Conservation (phyloP, 129 eudicot genomes). For the Solidago caesia region DNA sequence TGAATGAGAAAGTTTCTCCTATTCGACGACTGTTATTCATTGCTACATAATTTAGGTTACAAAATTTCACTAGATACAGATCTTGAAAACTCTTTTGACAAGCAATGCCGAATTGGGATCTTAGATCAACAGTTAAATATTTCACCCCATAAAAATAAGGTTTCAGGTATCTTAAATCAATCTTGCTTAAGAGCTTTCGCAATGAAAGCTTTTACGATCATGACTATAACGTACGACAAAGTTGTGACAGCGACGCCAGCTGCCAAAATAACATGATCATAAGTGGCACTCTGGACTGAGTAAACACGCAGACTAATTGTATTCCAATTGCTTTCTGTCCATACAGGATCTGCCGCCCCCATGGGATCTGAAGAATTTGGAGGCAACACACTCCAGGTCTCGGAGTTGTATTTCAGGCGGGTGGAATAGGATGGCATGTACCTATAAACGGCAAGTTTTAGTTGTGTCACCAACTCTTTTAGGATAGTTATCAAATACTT, state of each 20-base stretch:
- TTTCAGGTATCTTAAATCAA: conserved; percentile 31
- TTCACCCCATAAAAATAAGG: not conserved
- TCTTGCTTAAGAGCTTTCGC: conserved; percentile 80
- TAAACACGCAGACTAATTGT: conserved; percentile 58
- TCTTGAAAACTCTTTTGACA: conserved; percentile 5
- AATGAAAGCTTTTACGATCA: conserved; percentile 48
- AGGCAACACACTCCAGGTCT: conserved; percentile 68
- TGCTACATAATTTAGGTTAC: not conserved
- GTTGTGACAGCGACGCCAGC: conserved; percentile 63
- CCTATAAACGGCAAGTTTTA: conserved; percentile 41
- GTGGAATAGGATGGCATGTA: conserved; percentile 92
- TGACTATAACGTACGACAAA: conserved; percentile 51
- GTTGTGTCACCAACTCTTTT: conserved; percentile 1
- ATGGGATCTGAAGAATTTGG: conserved; percentile 58
- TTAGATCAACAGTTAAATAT: conserved; percentile 3
- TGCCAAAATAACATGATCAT: conserved; percentile 56
- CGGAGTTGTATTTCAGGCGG: conserved; percentile 72
- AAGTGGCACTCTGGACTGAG: conserved; percentile 53
- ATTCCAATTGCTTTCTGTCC: conserved; percentile 98
- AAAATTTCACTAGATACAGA: conserved; percentile 17
- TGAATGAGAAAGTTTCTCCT: not conserved
- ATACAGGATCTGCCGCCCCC: conserved; percentile 67
- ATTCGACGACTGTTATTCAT: not conserved
- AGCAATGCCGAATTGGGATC: conserved; percentile 7
- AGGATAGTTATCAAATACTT: not conserved